Conservation (phyloP, 2,329 filamentous ascomycete genomes). For the Botrytis sinoallii region DNA sequence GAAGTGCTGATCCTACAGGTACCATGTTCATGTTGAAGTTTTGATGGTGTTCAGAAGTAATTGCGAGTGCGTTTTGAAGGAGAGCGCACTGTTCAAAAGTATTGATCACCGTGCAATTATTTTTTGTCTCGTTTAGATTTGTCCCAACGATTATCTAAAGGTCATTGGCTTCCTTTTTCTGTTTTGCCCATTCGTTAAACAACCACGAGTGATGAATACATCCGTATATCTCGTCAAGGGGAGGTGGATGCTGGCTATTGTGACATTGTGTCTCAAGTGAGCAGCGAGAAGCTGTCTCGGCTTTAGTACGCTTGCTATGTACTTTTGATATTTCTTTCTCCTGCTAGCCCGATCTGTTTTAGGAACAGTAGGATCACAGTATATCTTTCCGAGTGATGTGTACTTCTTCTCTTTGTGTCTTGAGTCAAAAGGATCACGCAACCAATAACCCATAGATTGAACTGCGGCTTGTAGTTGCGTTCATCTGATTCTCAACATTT, state of each 20-base stretch:
- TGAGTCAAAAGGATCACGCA: not conserved
- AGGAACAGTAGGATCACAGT: not conserved
- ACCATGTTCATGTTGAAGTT: not conserved
- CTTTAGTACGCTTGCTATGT: not conserved
- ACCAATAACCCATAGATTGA: not conserved
- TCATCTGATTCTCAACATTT: not conserved
- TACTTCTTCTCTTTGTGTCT: not conserved
- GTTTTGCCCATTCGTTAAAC: not conserved
- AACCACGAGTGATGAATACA: not conserved
- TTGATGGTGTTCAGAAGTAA: not conserved
- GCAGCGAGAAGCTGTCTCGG: not conserved
- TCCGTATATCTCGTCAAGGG: not conserved
- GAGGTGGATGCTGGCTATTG: not conserved
- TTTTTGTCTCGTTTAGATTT: too few species aligned
- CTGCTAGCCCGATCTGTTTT: not conserved
- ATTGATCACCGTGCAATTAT: not conserved
- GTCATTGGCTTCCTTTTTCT: not conserved
- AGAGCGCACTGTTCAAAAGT: not conserved
- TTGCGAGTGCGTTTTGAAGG: not conserved
- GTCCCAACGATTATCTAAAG: not conserved
- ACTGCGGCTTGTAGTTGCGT: not conserved
- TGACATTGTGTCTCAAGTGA: not conserved
- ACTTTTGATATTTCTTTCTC: not conserved
- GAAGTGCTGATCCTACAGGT: conserved; percentile 1
- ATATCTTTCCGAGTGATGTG: not conserved